Evolutionary conservation across 164 flowering plant genomes (phyloP).

Genomic region (grape (Vitis vinifera)): DNA sequence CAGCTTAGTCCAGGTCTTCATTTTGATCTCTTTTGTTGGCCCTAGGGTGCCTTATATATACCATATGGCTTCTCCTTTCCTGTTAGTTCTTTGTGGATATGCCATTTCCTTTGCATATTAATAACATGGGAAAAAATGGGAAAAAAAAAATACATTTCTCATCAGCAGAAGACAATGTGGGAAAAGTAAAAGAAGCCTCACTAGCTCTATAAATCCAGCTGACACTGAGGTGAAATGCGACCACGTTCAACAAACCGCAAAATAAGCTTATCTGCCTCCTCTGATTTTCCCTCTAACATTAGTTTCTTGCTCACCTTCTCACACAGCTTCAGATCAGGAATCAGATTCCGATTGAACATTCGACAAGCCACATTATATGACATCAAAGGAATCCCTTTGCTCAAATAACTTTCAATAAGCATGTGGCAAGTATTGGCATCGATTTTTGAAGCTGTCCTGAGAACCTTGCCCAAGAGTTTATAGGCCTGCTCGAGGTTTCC

Average conservation of each 20-base stretch:
- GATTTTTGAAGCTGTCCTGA: conserved; percentile 66
- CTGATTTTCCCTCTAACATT: conserved; percentile 43
- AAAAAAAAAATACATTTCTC: too few relatives aligned
- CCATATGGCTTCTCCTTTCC: too few relatives aligned
- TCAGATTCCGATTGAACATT: conserved; percentile 79
- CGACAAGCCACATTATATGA: conserved; percentile 82
- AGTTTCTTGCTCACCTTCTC: conserved; percentile 62
- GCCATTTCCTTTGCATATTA: too few relatives aligned
- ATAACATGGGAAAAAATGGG: too few relatives aligned
- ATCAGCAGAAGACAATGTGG: too few relatives aligned
- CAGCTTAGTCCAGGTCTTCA: too few relatives aligned
- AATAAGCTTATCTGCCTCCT: conserved; percentile 78
- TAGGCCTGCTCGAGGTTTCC: conserved; percentile 74
- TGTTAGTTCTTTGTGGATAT: too few relatives aligned
- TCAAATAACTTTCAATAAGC: conserved; percentile 68
- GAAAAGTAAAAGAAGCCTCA: too few relatives aligned
- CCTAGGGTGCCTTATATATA: too few relatives aligned
- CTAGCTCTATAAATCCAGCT: conserved; percentile 9
- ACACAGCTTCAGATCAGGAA: conserved; percentile 80
- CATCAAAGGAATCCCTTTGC: conserved; percentile 45
- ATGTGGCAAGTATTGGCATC: conserved; percentile 75
- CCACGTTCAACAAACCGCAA: conserved; percentile 80
- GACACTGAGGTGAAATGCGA: conserved; percentile 27
- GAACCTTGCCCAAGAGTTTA: conserved; percentile 62
- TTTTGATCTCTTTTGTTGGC: too few relatives aligned